Evolutionary conservation across 441 rosid species (phyloP).

Genomic region (Aleurites moluccanus): DNA sequence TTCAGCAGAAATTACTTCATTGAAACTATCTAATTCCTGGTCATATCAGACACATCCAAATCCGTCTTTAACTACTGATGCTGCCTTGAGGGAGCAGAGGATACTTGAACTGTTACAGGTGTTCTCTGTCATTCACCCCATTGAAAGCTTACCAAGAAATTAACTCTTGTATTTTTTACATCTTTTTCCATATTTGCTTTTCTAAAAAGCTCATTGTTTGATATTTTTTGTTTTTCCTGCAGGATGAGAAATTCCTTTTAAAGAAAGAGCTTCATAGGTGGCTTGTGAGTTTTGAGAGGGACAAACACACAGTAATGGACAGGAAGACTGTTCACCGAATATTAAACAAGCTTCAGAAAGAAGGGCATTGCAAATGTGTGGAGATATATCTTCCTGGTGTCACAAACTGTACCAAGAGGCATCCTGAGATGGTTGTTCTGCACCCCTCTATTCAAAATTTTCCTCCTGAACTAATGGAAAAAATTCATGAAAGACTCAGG

Average conservation of each 20-base stretch:
- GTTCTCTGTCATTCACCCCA: conserved; percentile 24
- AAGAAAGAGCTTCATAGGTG: conserved; percentile 79
- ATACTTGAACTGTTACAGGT: conserved; percentile 83
- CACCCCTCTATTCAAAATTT: conserved; percentile 75
- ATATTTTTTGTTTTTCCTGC: conserved; percentile 33
- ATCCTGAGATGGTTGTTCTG: conserved; percentile 61
- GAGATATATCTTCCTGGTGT: conserved; percentile 66
- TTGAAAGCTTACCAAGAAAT: conserved; percentile 18
- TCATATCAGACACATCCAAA: conserved; percentile 42
- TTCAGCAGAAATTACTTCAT: conserved; percentile 37
- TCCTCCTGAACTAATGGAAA: conserved; percentile 58
- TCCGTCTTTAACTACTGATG: conserved; percentile 57
- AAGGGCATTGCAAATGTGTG: conserved; percentile 78
- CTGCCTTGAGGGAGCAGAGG: conserved; percentile 80
- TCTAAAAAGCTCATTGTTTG: too few relatives aligned
- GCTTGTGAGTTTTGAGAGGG: conserved; percentile 85
- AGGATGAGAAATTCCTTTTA: conserved; percentile 83
- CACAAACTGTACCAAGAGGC: conserved; percentile 75
- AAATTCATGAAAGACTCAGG: conserved; percentile 76
- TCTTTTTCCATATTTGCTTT: conserved; percentile 5
- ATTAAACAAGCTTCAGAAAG: conserved; percentile 74
- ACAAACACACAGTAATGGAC: conserved; percentile 69
- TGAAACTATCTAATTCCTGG: conserved; percentile 39
- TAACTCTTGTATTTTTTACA: conserved; percentile 15
- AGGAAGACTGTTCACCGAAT: conserved; percentile 82